Base-by-base conservation (phyloP, 371 early-diverging fungal genomes). In the Catenaria anguillulae region DNA sequence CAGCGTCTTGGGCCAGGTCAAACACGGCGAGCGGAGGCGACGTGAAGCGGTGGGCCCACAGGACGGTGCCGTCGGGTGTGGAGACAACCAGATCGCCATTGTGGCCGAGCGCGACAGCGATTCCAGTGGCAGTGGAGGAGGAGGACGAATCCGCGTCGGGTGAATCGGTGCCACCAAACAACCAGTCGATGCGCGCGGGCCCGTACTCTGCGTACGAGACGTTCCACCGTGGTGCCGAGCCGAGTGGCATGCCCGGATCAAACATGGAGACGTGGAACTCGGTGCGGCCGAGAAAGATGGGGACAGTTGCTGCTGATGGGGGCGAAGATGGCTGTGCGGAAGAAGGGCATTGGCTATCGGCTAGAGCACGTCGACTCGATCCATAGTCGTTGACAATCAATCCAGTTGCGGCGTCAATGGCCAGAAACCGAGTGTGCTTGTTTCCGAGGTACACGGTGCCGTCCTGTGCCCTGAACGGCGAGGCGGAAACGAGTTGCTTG, bases 321-420 rank as follows among this genome's bases (percentile, higher is more conserved):
- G n/a, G n/a, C n/a, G n/a, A n/a, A n/a, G n/a, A n/a, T n/a, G n/a
- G n/a, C n/a, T n/a, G n/a, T n/a, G n/a, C n/a, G n/a, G n/a, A n/a
- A n/a, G 43, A 43, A 43, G 21, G 43, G 17, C 21, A 23, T 43
- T 23, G 43, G n/a, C n/a, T n/a, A n/a, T n/a, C n/a, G n/a, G n/a
- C n/a, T n/a, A n/a, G n/a, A n/a, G n/a, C n/a, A n/a, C n/a, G n/a
- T n/a, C n/a, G n/a, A n/a, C n/a, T n/a, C n/a, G n/a, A n/a, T n/a
- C n/a, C n/a, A n/a, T n/a, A n/a, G n/a, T n/a, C n/a, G n/a, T n/a
- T n/a, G n/a, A n/a, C n/a, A n/a, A n/a, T 17, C 43, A 43, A 17
- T 2, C 91, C 91, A 23, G 81, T 77, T 3, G 73, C 56, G 33
- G 88, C 80, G 68, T 91, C 84, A 12, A 92, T 68, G 13, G 85